Base-by-base conservation (phyloP, 129 eudicot species). In the Tagetes patula region DNA sequence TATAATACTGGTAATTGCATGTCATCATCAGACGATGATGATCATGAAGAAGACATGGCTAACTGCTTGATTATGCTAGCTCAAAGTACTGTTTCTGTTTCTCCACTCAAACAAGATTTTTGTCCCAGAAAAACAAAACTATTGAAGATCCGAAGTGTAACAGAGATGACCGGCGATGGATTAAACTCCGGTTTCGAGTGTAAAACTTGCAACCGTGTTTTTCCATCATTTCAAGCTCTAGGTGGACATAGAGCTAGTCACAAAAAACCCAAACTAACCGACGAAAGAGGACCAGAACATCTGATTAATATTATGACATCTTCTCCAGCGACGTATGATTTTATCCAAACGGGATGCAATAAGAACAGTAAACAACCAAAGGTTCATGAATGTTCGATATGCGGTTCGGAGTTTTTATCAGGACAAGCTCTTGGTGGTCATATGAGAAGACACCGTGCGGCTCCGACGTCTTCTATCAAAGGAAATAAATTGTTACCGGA, bases 391-490 rank as follows among this genome's bases (percentile, higher is more conserved):
- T 93, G 96, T 58, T 89, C 95, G 5, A 87, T 89, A 1, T 93
- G 98, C 33, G 95, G 95, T 20, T 74, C 88, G 42, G 89, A 93
- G 76, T 93, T 89, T 47, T 71, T 84, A 9, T 89, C 98, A 33
- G 98, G 96, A 5, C 98, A 92, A 67, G 98, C 98, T 6, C 84
- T 92, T 40, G 98, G 98, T 0, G 98, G 98, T 14, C 98, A 93
- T 52, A 93, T 89, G 98, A 80, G 98, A 75, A 65, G 98, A 67
- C 98, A 93, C 63, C 82, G 98, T 12, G 27, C 77, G 33, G 30
- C 71, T 10, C 55, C 84, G 20, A 33, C 84, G 2, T 48, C 84
- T 34, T 45, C 45, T 11, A 36, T 45, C 0, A 61, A 13, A 48
- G 38, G 68, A 55, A 65, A 20, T 20, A 20, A 34, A 75, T 60